Conservation (phyloP, 2,329 filamentous ascomycete genomes). For the Xylaria hypoxylon region DNA sequence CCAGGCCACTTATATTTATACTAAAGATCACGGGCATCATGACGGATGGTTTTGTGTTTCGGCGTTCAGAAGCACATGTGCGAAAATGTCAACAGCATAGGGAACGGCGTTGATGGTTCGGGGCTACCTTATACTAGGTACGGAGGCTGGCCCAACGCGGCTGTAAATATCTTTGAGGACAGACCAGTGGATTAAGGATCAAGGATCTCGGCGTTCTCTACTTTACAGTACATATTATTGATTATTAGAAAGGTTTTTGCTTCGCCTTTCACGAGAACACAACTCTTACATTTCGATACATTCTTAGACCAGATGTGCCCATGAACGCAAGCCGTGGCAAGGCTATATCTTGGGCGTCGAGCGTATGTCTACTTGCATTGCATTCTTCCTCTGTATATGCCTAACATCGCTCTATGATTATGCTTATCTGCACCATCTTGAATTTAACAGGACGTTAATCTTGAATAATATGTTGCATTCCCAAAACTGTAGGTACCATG, state of each 20-base stretch:
- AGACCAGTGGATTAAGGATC: conserved; percentile 15
- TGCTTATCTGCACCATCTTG: neutral
- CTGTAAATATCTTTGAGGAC: conserved; percentile 34
- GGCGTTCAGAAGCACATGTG: conserved; percentile 45
- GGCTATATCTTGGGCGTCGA: neutral
- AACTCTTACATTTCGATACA: conserved; percentile 2
- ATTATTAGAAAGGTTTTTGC: conserved; percentile 5
- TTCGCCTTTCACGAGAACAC: conserved; percentile 12
- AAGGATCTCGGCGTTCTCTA: conserved; percentile 27
- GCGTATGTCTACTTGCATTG: neutral
- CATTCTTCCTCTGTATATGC: neutral
- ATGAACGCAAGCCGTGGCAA: neutral
- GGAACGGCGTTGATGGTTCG: conserved; percentile 48
- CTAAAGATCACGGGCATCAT: conserved; percentile 43
- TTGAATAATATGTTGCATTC: neutral
- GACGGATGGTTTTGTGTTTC: conserved; percentile 45
- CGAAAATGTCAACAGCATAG: conserved; percentile 37
- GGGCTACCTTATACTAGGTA: conserved; percentile 12
- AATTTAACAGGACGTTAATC: neutral
- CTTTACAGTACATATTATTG: conserved; percentile 18
- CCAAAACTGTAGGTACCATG: neutral
- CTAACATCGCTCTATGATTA: neutral
- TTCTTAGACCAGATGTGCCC: neutral
- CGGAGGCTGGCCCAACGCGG: conserved; percentile 35
- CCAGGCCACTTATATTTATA: conserved; percentile 27